phyloP scores from a whole-genome alignment of 208 protist species.

The Trypanosoma lewisi region DNA sequence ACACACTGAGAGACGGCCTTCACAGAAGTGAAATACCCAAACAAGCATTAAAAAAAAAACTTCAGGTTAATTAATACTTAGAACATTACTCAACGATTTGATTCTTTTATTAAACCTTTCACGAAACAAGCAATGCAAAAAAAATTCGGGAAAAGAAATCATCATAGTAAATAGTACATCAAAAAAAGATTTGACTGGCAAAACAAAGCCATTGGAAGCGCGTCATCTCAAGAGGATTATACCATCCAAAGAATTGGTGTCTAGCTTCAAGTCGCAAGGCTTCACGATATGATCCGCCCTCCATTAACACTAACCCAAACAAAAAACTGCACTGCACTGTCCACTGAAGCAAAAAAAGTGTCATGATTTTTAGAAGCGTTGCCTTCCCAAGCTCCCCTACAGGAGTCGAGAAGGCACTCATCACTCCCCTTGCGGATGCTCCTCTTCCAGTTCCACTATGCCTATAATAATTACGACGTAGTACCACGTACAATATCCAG shows the following conservation, averaged over 20 bases:
- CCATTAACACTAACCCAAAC: conserved; percentile 33
- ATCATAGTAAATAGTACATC: conserved; percentile 7
- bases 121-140: conserved; percentile 1
- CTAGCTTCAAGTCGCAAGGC: conserved; percentile 12
- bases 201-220: conserved; percentile 27
- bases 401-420: conserved; percentile 24
- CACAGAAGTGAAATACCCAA: not conserved
- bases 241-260: conserved; percentile 15
- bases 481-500: conserved; percentile 29
- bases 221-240: conserved; percentile 16
- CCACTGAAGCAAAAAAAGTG: conserved; percentile 46
- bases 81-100: too few relatives aligned
- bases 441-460: conserved; percentile 5
- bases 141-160: not conserved
- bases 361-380: conserved; percentile 43
- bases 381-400: conserved; percentile 41
- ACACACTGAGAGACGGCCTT: not conserved
- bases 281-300: conserved; percentile 1
- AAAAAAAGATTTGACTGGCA: conserved; percentile 30
- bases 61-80: not conserved
- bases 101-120: not conserved
- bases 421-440: not conserved
- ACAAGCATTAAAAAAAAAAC: not conserved
- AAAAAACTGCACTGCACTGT: conserved; percentile 52
- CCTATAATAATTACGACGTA: conserved; percentile 50